Percentiles rank a stretch among this genome's conserved stretches.
These are phyloP conservation scores for Fusarium temperatum DNA, from an alignment of 2,329 filamentous ascomycete species.

Conservation along the genomic window DNA sequence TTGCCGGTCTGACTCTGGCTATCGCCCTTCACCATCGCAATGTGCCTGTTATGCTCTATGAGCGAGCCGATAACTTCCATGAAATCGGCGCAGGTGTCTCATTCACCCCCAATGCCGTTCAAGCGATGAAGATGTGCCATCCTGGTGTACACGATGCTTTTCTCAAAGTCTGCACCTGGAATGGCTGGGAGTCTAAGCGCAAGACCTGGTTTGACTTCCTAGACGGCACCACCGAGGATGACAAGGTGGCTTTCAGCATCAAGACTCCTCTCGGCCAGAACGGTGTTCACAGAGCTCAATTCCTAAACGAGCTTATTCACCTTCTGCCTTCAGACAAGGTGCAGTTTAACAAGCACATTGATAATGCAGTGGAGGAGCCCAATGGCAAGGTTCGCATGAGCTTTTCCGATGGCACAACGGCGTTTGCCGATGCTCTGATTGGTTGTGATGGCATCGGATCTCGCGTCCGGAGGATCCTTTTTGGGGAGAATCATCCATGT, in stretches of 20 bases:
- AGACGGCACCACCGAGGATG: constrained; percentile 27
- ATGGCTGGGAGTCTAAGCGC: constrained; percentile 33
- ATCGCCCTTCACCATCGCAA: constrained; percentile 55
- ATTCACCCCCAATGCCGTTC: constrained; percentile 61
- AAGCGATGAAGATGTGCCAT: constrained; percentile 53
- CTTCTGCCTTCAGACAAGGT: constrained; percentile 47
- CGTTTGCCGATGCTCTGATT: constrained; percentile 55
- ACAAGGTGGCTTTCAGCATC: constrained; percentile 18
- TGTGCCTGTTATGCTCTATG: constrained; percentile 57
- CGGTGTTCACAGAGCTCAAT: constrained; percentile 50
- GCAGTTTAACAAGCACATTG: constrained; percentile 48
- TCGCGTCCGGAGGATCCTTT: constrained; percentile 57
- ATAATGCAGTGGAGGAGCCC: constrained; percentile 42
- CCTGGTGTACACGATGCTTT: constrained; percentile 48
- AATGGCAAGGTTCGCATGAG: constrained; percentile 41
- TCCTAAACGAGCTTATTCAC: constrained; percentile 52
- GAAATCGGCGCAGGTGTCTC: constrained; percentile 63
- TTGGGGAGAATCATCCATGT: constrained; percentile 52
- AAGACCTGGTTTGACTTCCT: constrained; percentile 41
- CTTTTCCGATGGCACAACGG: constrained; percentile 53
- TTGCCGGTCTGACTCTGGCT: constrained; percentile 59
- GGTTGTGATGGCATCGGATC: constrained; percentile 74
- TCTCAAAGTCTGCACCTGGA: constrained; percentile 37
- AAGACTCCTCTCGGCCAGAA: constrained; percentile 42
- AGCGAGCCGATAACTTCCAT: constrained; percentile 52